Evolutionary conservation across 2,329 filamentous ascomycete species (phyloP).

Genomic region (Diaporthe ampelina): DNA sequence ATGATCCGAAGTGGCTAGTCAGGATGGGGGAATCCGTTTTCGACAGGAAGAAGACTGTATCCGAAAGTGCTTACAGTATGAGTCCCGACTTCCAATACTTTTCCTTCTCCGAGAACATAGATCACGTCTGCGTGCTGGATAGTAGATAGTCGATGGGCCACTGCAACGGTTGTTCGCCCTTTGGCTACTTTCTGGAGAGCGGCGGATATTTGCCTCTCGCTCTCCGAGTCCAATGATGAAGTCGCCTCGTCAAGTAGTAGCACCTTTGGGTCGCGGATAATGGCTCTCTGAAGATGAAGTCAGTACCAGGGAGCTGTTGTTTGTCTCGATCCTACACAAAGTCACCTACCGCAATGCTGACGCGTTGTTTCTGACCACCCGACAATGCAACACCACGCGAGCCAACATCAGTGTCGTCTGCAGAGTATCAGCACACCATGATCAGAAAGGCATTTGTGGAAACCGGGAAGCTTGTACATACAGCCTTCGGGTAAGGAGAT

Average conservation of each 20-base stretch:
- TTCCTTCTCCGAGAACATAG: slow-evolving; percentile 80
- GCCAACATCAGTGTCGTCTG: slow-evolving; percentile 74
- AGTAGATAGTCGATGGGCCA: slow-evolving; percentile 83
- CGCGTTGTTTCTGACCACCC: slow-evolving; percentile 69
- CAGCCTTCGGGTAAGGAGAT: slow-evolving; percentile 72
- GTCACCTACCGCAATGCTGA: slow-evolving; percentile 61
- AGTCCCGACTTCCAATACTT: slow-evolving; percentile 67
- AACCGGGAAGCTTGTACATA: not conserved
- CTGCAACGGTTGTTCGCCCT: slow-evolving; percentile 77
- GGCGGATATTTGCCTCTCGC: slow-evolving; percentile 72
- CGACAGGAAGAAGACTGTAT: not conserved
- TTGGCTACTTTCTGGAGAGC: slow-evolving; percentile 76
- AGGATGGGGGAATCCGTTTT: not conserved
- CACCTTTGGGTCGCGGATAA: slow-evolving; percentile 65
- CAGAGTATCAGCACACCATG: slow-evolving; percentile 48
- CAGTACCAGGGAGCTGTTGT: not conserved
- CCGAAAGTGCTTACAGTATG: slow-evolving; percentile 53
- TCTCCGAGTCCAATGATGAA: slow-evolving; percentile 70
- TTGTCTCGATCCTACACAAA: not conserved
- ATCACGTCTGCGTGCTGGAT: slow-evolving; percentile 86
- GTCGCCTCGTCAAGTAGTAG: slow-evolving; percentile 73
- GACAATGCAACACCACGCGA: slow-evolving; percentile 74
- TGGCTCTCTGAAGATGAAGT: slow-evolving; percentile 53
- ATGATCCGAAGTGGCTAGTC: not conserved
- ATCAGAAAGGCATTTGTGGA: not conserved